These are phyloP conservation scores for Magnusiomyces suaveolens DNA, from an alignment of 1,139 yeast genomes.

Conservation along the genomic window DNA sequence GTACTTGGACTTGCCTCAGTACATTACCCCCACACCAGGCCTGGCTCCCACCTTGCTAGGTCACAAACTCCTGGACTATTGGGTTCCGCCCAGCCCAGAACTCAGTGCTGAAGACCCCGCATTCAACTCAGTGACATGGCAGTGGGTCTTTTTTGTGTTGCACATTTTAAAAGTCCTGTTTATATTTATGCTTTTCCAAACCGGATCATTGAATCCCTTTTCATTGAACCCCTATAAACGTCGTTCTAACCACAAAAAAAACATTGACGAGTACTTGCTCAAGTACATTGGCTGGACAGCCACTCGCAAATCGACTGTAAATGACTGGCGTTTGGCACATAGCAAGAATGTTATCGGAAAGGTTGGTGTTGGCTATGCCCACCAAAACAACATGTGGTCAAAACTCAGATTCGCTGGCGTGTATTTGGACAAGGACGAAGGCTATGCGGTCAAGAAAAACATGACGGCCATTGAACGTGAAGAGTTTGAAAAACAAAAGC, in stretches of 20 bases:
- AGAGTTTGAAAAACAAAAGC: background rate
- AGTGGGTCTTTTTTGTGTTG: constrained; percentile 57
- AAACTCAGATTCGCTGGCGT: constrained; percentile 50
- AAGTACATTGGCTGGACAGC: constrained; percentile 86
- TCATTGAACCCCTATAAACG: constrained; percentile 39
- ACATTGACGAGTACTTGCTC: constrained; percentile 40
- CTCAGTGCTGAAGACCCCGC: constrained; percentile 14
- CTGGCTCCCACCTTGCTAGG: constrained; percentile 64
- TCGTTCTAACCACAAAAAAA: constrained; percentile 6
- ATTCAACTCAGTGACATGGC: constrained; percentile 43
- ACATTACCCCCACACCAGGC: constrained; percentile 86
- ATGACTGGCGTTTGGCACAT: constrained; percentile 63
- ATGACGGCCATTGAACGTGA: background rate
- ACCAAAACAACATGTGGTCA: constrained; percentile 59
- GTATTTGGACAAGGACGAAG: constrained; percentile 64
- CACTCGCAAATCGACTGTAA: constrained; percentile 59
- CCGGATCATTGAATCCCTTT: constrained; percentile 72
- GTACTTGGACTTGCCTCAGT: constrained; percentile 86
- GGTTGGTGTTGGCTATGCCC: constrained; percentile 77
- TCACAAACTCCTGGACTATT: constrained; percentile 31
- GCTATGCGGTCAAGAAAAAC: constrained; percentile 35
- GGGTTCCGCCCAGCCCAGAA: constrained; percentile 15
- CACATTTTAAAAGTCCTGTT: constrained; percentile 54
- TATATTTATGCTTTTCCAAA: constrained; percentile 49
- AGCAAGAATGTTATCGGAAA: constrained; percentile 40